Conservation (phyloP, 306 rosid genomes). For the Corylus heterophylla region DNA sequence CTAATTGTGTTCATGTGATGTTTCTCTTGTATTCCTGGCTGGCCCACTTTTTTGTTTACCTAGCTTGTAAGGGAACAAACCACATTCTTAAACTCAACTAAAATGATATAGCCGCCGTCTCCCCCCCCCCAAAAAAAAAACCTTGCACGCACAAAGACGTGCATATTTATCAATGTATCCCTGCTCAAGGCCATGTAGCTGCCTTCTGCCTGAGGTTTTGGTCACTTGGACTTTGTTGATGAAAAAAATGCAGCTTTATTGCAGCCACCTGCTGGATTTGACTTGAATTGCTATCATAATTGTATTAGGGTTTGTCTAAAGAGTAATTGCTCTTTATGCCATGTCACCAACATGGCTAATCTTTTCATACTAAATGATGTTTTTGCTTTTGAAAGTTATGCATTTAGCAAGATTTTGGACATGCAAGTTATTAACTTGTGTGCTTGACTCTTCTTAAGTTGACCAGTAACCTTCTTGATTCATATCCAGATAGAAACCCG, state of each 20-base stretch:
- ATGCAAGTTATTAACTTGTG: background rate
- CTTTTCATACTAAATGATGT: background rate
- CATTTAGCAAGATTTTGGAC: background rate
- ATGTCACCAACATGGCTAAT: too few relatives aligned
- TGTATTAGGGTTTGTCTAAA: background rate
- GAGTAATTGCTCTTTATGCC: constrained; percentile 5
- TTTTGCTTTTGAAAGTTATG: background rate
- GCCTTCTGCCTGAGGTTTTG: background rate
- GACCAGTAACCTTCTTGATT: constrained; percentile 19
- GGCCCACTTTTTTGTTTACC: constrained; percentile 20
- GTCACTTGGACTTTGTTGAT: background rate
- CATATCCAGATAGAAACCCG: constrained; percentile 84
- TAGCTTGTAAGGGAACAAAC: background rate
- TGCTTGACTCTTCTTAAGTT: constrained; percentile 15
- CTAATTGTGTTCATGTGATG: constrained; percentile 12
- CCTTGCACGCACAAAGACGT: background rate
- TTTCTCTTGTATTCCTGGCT: constrained; percentile 24
- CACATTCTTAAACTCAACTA: too few relatives aligned
- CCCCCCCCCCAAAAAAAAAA: background rate
- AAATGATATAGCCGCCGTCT: background rate
- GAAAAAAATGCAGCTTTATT: background rate
- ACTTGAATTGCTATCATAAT: background rate
- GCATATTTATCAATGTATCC: background rate
- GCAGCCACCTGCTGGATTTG: background rate
- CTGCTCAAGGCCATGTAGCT: background rate